These are phyloP conservation scores for Danielozyma ontarioensis DNA, from an alignment of 805 yeast species.

Conservation along the genomic window DNA sequence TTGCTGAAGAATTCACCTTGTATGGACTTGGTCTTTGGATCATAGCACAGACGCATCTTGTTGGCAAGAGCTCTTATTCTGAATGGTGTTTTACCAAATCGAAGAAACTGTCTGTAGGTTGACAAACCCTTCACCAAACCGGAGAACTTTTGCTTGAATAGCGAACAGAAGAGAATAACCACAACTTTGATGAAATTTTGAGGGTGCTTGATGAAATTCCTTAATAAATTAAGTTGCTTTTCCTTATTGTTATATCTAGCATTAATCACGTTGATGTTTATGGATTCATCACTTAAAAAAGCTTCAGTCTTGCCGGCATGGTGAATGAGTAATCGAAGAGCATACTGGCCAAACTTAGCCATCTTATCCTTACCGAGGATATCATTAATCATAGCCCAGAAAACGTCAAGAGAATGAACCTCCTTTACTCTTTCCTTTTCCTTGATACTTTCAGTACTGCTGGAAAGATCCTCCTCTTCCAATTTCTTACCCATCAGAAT, in stretches of 20 bases:
- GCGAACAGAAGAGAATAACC: constrained; percentile 30
- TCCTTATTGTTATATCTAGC: constrained; percentile 25
- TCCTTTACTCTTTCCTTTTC: no score
- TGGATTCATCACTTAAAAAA: constrained; percentile 26
- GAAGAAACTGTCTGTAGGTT: constrained; percentile 58
- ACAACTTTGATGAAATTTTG: constrained; percentile 30
- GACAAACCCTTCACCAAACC: constrained; percentile 46
- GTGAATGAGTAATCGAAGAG: constrained; percentile 46
- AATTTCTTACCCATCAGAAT: constrained; percentile 1
- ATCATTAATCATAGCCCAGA: constrained; percentile 48
- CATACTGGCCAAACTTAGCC: constrained; percentile 59
- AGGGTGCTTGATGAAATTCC: constrained; percentile 33
- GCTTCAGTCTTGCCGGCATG: constrained; percentile 39
- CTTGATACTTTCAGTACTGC: no score
- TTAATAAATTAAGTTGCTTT: constrained; percentile 27
- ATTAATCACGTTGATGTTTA: constrained; percentile 28
- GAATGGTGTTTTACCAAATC: constrained; percentile 70
- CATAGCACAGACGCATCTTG: constrained; percentile 18
- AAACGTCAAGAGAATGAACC: no score
- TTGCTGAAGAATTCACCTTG: constrained; percentile 29
- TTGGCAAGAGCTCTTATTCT: constrained; percentile 35
- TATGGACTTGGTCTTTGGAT: constrained; percentile 1
- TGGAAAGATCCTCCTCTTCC: neutral
- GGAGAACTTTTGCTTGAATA: constrained; percentile 34
- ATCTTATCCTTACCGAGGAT: constrained; percentile 68